phyloP scores from a whole-genome alignment of 2,329 filamentous ascomycete genomes.

The Acephala macrosclerotiorum region DNA sequence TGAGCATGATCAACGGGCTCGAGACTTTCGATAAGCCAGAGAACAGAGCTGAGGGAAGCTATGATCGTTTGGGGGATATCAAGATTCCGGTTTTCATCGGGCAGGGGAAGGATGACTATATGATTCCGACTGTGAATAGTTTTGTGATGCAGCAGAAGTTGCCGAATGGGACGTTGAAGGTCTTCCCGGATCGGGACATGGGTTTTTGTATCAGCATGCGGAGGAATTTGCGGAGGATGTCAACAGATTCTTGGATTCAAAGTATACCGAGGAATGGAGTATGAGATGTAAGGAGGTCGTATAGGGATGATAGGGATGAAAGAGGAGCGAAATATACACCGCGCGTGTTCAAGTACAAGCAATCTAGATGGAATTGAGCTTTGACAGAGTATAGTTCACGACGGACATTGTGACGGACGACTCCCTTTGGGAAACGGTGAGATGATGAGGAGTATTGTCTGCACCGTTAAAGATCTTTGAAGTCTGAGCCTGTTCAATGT shows the following conservation, averaged over 20 bases:
- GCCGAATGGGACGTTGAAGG: conserved; percentile 10
- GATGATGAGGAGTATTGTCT: too few species aligned
- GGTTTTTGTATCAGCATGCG: conserved; percentile 21
- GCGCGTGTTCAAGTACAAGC: too few species aligned
- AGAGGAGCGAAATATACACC: too few species aligned
- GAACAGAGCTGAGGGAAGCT: neutral
- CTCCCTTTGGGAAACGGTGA: too few species aligned
- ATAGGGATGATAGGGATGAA: too few species aligned
- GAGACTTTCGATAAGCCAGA: neutral
- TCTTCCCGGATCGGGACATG: conserved; percentile 21
- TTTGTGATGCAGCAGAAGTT: conserved; percentile 14
- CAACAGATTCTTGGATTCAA: conserved; percentile 12
- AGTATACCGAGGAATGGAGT: too few species aligned
- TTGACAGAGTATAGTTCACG: too few species aligned
- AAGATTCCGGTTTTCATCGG: conserved; percentile 40
- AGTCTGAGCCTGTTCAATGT: too few species aligned
- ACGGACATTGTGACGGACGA: too few species aligned
- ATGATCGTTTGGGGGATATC: conserved; percentile 18
- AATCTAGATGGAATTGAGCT: too few species aligned
- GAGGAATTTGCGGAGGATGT: conserved; percentile 15
- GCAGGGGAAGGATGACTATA: conserved; percentile 22
- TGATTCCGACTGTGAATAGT: conserved; percentile 24
- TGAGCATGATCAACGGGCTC: neutral
- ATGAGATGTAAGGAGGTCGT: too few species aligned
- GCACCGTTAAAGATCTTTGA: too few species aligned